These are phyloP conservation scores for Umbelopsis isabellina DNA, from an alignment of 192 early-diverging fungal genomes.

Conservation along the genomic window DNA sequence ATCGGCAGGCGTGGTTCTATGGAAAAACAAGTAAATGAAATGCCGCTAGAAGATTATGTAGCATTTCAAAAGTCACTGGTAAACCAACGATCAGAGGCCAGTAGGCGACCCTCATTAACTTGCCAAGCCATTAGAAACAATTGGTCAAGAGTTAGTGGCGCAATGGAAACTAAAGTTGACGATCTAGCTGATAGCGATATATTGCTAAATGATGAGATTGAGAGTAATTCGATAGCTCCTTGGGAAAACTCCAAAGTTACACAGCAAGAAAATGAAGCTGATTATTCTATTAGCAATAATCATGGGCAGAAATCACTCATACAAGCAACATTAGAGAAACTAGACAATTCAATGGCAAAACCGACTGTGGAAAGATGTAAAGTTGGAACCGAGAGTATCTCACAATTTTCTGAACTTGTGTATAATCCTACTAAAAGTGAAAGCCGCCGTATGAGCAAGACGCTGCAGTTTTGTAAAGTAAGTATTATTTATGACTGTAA, in stretches of 20 bases:
- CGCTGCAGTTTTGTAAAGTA: conserved; percentile 4
- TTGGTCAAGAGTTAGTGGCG: neutral
- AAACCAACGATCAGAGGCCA: conserved; percentile 4
- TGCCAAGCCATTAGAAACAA: conserved; percentile 8
- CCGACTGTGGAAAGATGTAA: neutral
- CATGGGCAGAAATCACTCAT: too few species aligned
- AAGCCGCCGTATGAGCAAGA: neutral
- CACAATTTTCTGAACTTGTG: neutral
- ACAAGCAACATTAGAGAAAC: too few species aligned
- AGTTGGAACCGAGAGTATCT: too few species aligned
- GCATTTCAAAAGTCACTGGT: neutral
- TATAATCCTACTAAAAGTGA: neutral
- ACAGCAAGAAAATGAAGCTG: too few species aligned
- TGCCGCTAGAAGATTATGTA: neutral
- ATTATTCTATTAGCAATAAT: too few species aligned
- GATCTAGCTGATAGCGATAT: neutral
- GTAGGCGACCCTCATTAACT: neutral
- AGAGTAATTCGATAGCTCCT: neutral
- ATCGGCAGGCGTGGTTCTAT: neutral
- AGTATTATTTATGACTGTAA: neutral
- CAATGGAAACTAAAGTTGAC: neutral
- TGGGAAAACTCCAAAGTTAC: neutral
- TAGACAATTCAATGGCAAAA: neutral
- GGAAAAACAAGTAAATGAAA: neutral
- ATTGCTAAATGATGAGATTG: too few species aligned